phyloP scores from a whole-genome alignment of 805 yeast species.

The Nakazawaea wyomingensis region DNA sequence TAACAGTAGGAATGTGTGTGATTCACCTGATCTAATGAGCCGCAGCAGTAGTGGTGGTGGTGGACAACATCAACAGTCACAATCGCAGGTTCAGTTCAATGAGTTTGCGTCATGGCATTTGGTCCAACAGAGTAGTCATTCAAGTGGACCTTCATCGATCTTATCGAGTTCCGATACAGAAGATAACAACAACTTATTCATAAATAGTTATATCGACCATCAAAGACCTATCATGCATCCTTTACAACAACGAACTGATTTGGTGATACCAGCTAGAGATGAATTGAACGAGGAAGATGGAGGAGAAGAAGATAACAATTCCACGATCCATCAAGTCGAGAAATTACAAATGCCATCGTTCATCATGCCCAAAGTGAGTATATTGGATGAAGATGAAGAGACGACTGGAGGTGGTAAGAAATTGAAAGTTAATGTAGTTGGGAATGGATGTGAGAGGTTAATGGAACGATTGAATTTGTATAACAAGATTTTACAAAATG shows the following conservation, averaged over 20 bases:
- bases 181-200: constrained; percentile 13
- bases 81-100: constrained; percentile 11
- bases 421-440: constrained; percentile 24
- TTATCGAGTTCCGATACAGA: constrained; percentile 29
- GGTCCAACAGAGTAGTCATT: constrained; percentile 15
- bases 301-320: constrained; percentile 6
- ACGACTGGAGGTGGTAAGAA: too few species aligned
- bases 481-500: constrained; percentile 24
- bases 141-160: constrained; percentile 18
- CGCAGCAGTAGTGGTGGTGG: neutral
- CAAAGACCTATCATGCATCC: constrained; percentile 1
- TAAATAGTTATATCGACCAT: neutral
- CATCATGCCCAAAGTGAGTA: constrained; percentile 32
- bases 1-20: constrained; percentile 11
- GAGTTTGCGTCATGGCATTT: constrained; percentile 33
- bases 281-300: constrained; percentile 14
- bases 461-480: constrained; percentile 21
- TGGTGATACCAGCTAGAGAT: constrained; percentile 21
- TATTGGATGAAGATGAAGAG: constrained; percentile 16
- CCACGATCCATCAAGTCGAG: constrained; percentile 20
- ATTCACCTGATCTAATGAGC: constrained; percentile 10
- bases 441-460: constrained; percentile 18
- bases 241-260: constrained; percentile 13
- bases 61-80: neutral
- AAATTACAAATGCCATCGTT: constrained; percentile 25